Evolutionary conservation across 2,329 filamentous ascomycete species (phyloP).

Genomic region (Clarireedia paspali): DNA sequence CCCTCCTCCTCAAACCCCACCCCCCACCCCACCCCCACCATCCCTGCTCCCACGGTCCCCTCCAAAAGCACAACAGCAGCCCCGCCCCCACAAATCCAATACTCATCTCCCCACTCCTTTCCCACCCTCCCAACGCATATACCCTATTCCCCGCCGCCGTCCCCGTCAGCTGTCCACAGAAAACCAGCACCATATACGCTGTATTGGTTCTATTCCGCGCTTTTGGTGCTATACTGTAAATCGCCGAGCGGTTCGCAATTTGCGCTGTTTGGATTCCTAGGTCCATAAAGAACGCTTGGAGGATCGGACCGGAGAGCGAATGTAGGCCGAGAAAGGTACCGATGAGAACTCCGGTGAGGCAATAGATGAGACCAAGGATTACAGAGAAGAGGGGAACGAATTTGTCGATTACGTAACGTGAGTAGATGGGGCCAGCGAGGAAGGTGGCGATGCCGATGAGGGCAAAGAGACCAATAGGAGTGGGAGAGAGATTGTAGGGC

Average conservation of each 20-base stretch:
- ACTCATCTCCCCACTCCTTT: constrained; percentile 46
- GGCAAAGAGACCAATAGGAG: constrained; percentile 70
- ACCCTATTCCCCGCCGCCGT: constrained; percentile 50
- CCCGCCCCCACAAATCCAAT: constrained; percentile 45
- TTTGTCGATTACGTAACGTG: constrained; percentile 60
- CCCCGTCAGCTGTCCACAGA: constrained; percentile 68
- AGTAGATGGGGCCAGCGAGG: constrained; percentile 59
- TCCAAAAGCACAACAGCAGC: constrained; percentile 37
- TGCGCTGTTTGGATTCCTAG: constrained; percentile 66
- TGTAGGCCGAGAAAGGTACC: constrained; percentile 62
- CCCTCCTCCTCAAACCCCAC: constrained; percentile 36
- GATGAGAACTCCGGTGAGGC: constrained; percentile 53
- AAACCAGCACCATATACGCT: constrained; percentile 70
- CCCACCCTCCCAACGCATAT: constrained; percentile 49
- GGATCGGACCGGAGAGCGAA: constrained; percentile 61
- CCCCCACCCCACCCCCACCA: constrained; percentile 57
- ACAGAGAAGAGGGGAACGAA: constrained; percentile 63
- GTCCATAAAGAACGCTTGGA: constrained; percentile 65
- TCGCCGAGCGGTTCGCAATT: constrained; percentile 63
- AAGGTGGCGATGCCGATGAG: constrained; percentile 69
- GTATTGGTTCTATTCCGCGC: constrained; percentile 72
- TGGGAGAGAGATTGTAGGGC: constrained; percentile 60
- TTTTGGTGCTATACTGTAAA: constrained; percentile 64
- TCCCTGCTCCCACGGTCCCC: constrained; percentile 47
- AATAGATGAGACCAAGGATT: constrained; percentile 50